phyloP scores from a whole-genome alignment of 306 rosid genomes.

The Malus sieversii region DNA sequence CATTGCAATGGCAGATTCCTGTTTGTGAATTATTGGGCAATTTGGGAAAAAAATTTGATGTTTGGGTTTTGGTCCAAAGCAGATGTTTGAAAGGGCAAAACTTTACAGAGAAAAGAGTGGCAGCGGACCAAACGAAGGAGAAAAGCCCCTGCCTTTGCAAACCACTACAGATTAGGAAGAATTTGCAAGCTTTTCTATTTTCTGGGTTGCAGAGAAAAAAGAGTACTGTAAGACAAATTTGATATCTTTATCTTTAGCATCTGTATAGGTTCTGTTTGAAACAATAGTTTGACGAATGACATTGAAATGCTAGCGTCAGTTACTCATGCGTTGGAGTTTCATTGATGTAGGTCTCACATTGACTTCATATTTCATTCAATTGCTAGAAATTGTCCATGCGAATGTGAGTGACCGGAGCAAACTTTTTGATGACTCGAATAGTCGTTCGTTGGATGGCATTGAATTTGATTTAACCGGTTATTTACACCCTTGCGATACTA shows the following conservation, averaged over 20 bases:
- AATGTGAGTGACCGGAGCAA: not conserved
- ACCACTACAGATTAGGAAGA: conserved; percentile 20
- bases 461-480: not conserved
- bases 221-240: not conserved
- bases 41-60: not conserved
- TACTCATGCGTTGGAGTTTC: not conserved
- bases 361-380: not conserved
- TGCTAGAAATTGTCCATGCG: not conserved
- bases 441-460: not conserved
- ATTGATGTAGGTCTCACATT: not conserved
- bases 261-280: not conserved
- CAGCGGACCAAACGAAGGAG: conserved; percentile 16
- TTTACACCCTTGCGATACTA: not conserved
- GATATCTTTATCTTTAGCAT: not conserved
- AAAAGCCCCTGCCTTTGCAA: conserved; percentile 24
- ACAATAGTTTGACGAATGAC: not conserved
- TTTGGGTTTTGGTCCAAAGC: conserved; percentile 10
- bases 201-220: conserved; percentile 3
- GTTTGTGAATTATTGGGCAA: not conserved
- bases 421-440: not conserved
- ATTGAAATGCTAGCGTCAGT: not conserved
- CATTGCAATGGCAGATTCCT: not conserved
- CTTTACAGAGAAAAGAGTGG: conserved; percentile 10
- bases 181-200: conserved; percentile 2
- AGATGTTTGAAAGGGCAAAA: conserved; percentile 36